Base-by-base conservation (phyloP, 768 basidiomycete species). In the Lentinula detonsa region DNA sequence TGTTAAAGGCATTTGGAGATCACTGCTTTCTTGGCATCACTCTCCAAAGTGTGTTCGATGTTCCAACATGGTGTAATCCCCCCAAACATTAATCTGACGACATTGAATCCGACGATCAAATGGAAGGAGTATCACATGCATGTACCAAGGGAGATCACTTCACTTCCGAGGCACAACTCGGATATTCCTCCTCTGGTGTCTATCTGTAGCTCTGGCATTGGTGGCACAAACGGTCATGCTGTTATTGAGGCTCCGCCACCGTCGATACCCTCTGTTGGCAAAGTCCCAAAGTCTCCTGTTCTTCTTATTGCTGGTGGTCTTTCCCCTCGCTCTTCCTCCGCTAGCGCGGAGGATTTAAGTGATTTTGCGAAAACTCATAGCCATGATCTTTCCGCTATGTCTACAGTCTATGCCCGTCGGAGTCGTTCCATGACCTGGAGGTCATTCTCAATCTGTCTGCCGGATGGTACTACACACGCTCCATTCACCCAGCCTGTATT, bases 121-220 rank as follows among this genome's bases (percentile, higher is more conserved):
- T 81, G 78, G 78, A 62, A 71, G 4, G 65, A 75, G 42, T 75
- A 72, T 64, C 62, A 69, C 15, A 65, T 80, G 21, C 68, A 69
- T 15, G 76, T 75, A 1, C 75, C 78, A 10, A 63, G 65, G 3
- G 65, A 69, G 13, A 55, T 70, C 0, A 69, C 69, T 5, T 64
- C 70, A 1, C 69, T 79, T 11, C 53, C 34, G 5, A 53, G 68
- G 8, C 65, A 66, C 4, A 23, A 15, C 9, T 50, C 64, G 2
- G 60, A 66, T 6, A 65, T 68, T 5, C 65, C 68, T 35, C 66
- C 71, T 15, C 66, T 79, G 18, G 71, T 78, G 21, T 75, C 79
- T 1, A 71, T 81, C 52, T 69, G 74, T 0, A 74, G 78, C 60
- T 77, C 74, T 18, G 79, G 79, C 1, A 79, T 81, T 49, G 76